Percentiles rank a stretch among this genome's conserved stretches.
phyloP scores from a whole-genome alignment of 306 rosid species.

The Lupinus albus region DNA sequence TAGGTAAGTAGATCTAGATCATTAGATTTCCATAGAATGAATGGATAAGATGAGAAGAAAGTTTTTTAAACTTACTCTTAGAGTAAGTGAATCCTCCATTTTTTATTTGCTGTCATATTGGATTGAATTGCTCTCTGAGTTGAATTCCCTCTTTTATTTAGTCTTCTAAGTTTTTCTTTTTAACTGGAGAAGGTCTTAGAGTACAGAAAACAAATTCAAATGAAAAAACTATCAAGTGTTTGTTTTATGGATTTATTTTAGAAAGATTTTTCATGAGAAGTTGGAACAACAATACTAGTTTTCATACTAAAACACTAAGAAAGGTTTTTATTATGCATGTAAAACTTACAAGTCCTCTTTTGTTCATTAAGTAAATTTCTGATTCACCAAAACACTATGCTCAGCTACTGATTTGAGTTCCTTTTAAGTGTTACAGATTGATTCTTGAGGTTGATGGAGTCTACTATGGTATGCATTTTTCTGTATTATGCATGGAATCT shows the following conservation, averaged over 20 bases:
- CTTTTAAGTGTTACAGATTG: conserved; percentile 67
- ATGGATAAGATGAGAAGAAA: too few species aligned
- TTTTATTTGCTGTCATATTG: not conserved
- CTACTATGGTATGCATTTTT: conserved; percentile 69
- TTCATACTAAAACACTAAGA: not conserved
- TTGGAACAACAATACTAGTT: not conserved
- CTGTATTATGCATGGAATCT: not conserved
- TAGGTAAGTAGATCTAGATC: too few species aligned
- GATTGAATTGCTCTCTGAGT: not conserved
- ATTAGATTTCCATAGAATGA: too few species aligned
- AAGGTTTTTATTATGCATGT: too few species aligned
- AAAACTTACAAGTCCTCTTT: conserved; percentile 4
- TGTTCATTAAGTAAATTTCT: conserved; percentile 16
- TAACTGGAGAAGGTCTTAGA: not conserved
- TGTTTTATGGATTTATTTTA: conserved; percentile 8
- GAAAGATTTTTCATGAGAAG: conserved; percentile 5
- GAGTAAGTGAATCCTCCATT: too few species aligned
- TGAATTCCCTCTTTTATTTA: not conserved
- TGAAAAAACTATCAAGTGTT: not conserved
- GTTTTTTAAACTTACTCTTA: too few species aligned
- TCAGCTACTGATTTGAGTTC: conserved; percentile 37
- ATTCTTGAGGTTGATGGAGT: conserved; percentile 93
- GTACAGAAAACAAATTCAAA: not conserved
- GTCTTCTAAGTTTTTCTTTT: not conserved
- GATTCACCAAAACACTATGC: conserved; percentile 21